Evolutionary conservation across 1,284 basidiomycete species (phyloP).

Genomic region (Apiotrichum gamsii): DNA sequence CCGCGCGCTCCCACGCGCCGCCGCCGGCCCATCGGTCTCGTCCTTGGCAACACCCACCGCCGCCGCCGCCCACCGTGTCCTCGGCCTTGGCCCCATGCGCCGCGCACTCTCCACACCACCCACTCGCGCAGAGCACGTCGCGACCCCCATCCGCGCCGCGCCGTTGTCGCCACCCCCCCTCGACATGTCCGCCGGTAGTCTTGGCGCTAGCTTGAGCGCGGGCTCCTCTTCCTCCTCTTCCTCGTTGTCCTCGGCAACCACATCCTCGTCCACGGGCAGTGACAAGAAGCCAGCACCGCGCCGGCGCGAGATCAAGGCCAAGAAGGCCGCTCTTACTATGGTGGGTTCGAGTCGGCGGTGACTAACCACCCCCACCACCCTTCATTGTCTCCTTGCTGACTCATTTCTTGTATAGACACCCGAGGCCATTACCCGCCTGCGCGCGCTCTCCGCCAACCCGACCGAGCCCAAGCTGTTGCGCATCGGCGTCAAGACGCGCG

Average conservation of each 20-base stretch:
- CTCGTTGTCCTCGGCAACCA: not conserved
- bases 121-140: conserved; percentile 7
- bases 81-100: conserved; percentile 1
- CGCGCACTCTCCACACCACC: conserved; percentile 7
- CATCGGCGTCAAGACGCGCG: conserved; percentile 94
- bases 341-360: conserved; percentile 50
- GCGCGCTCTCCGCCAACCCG: conserved; percentile 54
- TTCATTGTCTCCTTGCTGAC: not conserved
- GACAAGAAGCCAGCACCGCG: conserved; percentile 10
- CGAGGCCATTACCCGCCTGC: conserved; percentile 66
- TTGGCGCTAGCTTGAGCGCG: not conserved
- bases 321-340: conserved; percentile 75
- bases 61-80: not conserved
- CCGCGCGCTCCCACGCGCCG: not conserved
- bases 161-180: conserved; percentile 1
- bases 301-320: conserved; percentile 53
- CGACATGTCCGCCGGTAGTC: conserved; percentile 2
- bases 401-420: conserved; percentile 67
- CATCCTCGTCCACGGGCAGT: conserved; percentile 1
- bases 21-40: too few species aligned
- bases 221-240: conserved; percentile 1
- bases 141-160: conserved; percentile 9
- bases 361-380: too few species aligned
- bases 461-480: conserved; percentile 77
- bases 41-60: not conserved